Percentiles rank a stretch among this genome's conserved stretches.
Conservation (phyloP, 495 filamentous ascomycete genomes). For the Aspergillus heteromorphus region DNA sequence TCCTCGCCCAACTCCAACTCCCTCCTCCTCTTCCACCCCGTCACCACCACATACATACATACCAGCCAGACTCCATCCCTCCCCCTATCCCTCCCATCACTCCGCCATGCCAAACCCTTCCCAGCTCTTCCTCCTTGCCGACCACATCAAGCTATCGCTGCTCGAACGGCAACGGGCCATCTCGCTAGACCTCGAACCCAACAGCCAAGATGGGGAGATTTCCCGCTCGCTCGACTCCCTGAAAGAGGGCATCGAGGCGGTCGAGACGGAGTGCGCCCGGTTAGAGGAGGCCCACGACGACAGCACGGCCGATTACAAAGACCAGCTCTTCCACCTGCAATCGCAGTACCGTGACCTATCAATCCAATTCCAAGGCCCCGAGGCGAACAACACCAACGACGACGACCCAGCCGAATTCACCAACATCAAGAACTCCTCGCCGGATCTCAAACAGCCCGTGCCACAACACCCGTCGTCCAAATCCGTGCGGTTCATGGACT, state of each 20-base stretch:
- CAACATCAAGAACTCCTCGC: conserved; percentile 44
- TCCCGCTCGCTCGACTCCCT: conserved; percentile 83
- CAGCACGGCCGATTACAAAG: conserved; percentile 55
- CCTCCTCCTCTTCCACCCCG: not conserved
- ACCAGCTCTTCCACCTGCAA: conserved; percentile 59
- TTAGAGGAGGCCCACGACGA: conserved; percentile 57
- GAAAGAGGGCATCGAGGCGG: conserved; percentile 69
- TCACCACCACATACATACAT: not conserved
- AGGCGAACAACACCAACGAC: conserved; percentile 38
- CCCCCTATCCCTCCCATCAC: conserved; percentile 3
- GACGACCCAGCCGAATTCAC: conserved; percentile 63
- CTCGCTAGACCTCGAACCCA: conserved; percentile 75
- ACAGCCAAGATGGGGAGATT: conserved; percentile 83
- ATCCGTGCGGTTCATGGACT: conserved; percentile 87
- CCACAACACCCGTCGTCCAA: conserved; percentile 54
- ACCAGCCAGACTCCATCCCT: conserved; percentile 2
- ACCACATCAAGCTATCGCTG: conserved; percentile 51
- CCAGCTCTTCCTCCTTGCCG: conserved; percentile 50
- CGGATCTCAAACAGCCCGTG: conserved; percentile 43
- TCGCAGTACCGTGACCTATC: conserved; percentile 54
- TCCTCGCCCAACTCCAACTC: not conserved
- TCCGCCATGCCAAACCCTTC: conserved; percentile 53
- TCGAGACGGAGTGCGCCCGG: conserved; percentile 61
- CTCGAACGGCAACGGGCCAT: conserved; percentile 88
- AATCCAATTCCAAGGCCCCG: conserved; percentile 57